phyloP scores from a whole-genome alignment of 192 early-diverging fungal genomes.

The Umbelopsis vinacea region DNA sequence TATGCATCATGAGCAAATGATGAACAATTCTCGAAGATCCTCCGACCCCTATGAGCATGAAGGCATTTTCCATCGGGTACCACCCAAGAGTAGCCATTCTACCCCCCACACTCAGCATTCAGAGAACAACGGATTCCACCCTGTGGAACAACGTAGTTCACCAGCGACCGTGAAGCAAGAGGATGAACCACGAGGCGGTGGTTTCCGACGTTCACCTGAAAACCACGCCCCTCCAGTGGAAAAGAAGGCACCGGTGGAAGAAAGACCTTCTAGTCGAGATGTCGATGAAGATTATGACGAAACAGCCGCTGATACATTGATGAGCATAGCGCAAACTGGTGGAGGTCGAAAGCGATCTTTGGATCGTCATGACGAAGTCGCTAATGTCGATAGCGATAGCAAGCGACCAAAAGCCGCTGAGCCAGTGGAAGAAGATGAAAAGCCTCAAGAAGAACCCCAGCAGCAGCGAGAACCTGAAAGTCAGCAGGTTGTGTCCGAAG shows the following conservation, averaged over 20 bases:
- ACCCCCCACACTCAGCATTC: background rate
- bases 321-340: constrained; percentile 28
- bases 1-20: constrained; percentile 8
- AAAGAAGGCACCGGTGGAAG: background rate
- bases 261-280: constrained; percentile 9
- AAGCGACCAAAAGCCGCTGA: constrained; percentile 13
- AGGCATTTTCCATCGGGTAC: constrained; percentile 17
- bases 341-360: constrained; percentile 33
- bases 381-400: constrained; percentile 20
- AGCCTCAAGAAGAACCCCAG: background rate
- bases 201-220: background rate
- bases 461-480: background rate
- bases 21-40: background rate
- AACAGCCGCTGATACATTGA: constrained; percentile 33
- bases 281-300: constrained; percentile 40
- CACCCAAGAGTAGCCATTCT: background rate
- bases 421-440: background rate
- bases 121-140: constrained; percentile 18
- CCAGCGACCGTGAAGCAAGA: constrained; percentile 26
- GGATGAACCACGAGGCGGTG: background rate
- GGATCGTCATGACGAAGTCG: background rate
- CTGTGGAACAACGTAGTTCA: constrained; percentile 1
- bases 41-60: constrained; percentile 17
- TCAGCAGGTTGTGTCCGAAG: background rate
- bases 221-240: background rate